These are phyloP conservation scores for Cyclostephanos tholiformis DNA, from an alignment of 108 stramenopile species.

Conservation along the genomic window DNA sequence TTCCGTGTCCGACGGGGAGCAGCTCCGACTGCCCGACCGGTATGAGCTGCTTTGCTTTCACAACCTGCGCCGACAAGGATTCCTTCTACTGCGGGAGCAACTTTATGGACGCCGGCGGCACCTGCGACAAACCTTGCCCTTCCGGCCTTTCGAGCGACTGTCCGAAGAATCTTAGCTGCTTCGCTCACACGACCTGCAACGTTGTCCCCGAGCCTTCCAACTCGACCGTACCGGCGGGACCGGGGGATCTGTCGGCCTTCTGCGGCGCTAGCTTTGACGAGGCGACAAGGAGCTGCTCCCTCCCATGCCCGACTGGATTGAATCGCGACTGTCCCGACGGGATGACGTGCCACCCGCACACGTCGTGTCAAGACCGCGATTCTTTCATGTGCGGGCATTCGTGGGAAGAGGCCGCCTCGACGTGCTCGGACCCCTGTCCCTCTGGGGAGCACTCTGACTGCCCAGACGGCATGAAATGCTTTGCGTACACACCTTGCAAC, in stretches of 20 bases:
- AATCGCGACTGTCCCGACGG: slow-evolving; percentile 36
- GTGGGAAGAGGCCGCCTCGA: slow-evolving; percentile 44
- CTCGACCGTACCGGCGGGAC: slow-evolving; percentile 28
- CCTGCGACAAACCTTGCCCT: slow-evolving; percentile 38
- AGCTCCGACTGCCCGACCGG: slow-evolving; percentile 46
- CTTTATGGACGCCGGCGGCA: slow-evolving; percentile 43
- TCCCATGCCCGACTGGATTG: slow-evolving; percentile 48
- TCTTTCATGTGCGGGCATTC: slow-evolving; percentile 51
- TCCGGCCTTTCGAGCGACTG: slow-evolving; percentile 44
- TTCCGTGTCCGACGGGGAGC: slow-evolving; percentile 34
- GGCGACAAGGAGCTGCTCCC: slow-evolving; percentile 39
- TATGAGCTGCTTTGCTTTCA: slow-evolving; percentile 50
- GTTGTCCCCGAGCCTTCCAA: slow-evolving; percentile 10
- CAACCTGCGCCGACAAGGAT: slow-evolving; percentile 51
- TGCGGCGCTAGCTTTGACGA: slow-evolving; percentile 51
- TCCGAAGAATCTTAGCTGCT: slow-evolving; percentile 43
- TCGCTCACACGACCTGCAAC: slow-evolving; percentile 46
- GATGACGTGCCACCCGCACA: slow-evolving; percentile 42
- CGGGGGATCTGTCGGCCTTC: slow-evolving; percentile 34
- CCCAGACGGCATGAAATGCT: slow-evolving; percentile 45
- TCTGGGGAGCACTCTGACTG: slow-evolving; percentile 50
- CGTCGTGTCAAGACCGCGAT: slow-evolving; percentile 51
- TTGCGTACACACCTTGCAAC: slow-evolving; percentile 54
- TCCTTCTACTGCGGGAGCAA: slow-evolving; percentile 49
- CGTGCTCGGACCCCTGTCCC: slow-evolving; percentile 49